phyloP scores from a whole-genome alignment of 2,329 filamentous ascomycete genomes.

The Bisporella sp. region DNA sequence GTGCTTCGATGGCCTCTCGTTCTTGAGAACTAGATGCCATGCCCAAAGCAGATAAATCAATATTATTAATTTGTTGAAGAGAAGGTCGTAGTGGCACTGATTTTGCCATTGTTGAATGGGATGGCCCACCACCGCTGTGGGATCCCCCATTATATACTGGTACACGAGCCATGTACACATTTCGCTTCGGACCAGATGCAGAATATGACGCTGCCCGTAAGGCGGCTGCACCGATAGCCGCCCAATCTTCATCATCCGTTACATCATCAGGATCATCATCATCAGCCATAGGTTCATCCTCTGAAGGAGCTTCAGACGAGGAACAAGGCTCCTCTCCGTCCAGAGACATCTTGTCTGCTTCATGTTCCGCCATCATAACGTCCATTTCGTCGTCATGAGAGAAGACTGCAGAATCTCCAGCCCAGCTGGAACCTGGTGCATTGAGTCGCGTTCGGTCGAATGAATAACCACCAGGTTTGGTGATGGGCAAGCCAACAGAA shows the following conservation, averaged over 20 bases:
- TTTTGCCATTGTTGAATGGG: slow-evolving; percentile 22
- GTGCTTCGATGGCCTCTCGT: slow-evolving; percentile 73
- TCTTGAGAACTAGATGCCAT: slow-evolving; percentile 59
- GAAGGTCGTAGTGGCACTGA: slow-evolving; percentile 23
- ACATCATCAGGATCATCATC: slow-evolving; percentile 66
- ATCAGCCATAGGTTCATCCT: slow-evolving; percentile 62
- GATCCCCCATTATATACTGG: slow-evolving; percentile 36
- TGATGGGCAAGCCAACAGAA: slow-evolving; percentile 49
- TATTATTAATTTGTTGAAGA: slow-evolving; percentile 39
- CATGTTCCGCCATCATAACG: slow-evolving; percentile 68
- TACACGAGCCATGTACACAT: slow-evolving; percentile 38
- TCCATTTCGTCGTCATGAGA: slow-evolving; percentile 61
- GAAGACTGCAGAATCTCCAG: slow-evolving; percentile 66
- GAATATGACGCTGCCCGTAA: slow-evolving; percentile 63
- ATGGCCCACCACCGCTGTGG: slow-evolving; percentile 28
- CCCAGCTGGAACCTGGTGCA: slow-evolving; percentile 52
- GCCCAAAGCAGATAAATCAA: slow-evolving; percentile 39
- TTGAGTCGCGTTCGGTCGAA: slow-evolving; percentile 42
- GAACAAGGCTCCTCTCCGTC: slow-evolving; percentile 69
- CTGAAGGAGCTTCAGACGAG: slow-evolving; percentile 62
- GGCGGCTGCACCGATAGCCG: slow-evolving; percentile 77
- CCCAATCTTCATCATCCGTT: slow-evolving; percentile 97
- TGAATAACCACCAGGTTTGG: slow-evolving; percentile 35
- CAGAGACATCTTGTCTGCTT: slow-evolving; percentile 93
- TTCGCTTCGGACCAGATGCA: slow-evolving; percentile 44